A percentile compares a stretch with the other conserved stretches of the same genome.
Evolutionary conservation across 2,329 filamentous ascomycete species (phyloP).

Genomic region (Colletotrichum sublineola): DNA sequence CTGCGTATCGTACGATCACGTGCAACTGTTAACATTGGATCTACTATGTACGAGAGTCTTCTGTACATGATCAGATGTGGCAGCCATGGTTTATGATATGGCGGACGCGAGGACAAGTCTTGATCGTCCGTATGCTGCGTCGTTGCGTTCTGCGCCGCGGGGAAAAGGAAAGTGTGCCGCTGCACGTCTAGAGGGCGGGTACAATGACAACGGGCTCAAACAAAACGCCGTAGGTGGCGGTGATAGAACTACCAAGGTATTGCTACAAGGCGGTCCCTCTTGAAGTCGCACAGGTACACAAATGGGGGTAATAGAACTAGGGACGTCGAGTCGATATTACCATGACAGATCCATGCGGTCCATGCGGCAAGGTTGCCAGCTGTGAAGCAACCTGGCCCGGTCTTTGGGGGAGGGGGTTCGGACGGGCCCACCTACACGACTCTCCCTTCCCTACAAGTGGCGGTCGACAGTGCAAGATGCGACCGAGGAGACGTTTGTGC

Average conservation of each 20-base stretch:
- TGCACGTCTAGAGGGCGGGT: constrained; percentile 9
- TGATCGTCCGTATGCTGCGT: constrained; percentile 9
- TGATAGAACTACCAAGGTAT: background rate
- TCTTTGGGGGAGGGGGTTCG: constrained; percentile 13
- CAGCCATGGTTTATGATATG: background rate
- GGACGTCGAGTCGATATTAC: background rate
- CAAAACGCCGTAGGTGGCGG: background rate
- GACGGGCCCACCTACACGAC: constrained; percentile 24
- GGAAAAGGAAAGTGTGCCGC: constrained; percentile 21
- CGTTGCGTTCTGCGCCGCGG: constrained; percentile 13
- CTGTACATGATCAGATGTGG: background rate
- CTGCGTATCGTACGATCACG: background rate
- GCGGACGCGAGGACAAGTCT: background rate
- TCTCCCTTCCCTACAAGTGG: constrained; percentile 5
- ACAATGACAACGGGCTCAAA: background rate
- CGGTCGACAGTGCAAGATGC: background rate
- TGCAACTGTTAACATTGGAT: background rate
- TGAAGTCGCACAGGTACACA: too few relatives aligned
- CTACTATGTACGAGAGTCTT: background rate
- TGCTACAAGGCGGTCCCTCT: too few relatives aligned
- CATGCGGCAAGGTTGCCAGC: constrained; percentile 15
- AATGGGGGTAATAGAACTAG: background rate
- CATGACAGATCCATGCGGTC: background rate
- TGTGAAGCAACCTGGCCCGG: constrained; percentile 5
- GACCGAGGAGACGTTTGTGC: background rate